phyloP scores from a whole-genome alignment of 2,329 filamentous ascomycete species.

The Dryadomyces quercus-mongolicae region DNA sequence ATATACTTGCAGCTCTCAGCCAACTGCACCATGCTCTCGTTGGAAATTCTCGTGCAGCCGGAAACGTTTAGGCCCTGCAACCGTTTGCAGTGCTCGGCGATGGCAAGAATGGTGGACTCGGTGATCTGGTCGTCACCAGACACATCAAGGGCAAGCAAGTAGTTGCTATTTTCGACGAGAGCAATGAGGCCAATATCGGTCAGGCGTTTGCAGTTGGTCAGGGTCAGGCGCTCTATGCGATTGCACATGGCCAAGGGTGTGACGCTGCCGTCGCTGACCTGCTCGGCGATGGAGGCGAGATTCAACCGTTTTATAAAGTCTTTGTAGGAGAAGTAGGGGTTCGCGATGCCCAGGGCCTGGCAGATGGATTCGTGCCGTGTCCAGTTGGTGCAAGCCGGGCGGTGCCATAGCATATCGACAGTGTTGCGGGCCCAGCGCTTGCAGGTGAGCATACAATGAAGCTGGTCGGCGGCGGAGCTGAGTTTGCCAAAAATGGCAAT shows the following conservation, averaged over 20 bases:
- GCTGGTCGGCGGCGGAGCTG: slow-evolving; percentile 60
- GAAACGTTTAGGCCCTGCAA: slow-evolving; percentile 92
- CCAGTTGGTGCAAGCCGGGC: slow-evolving; percentile 84
- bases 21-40: slow-evolving; percentile 70
- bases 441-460: slow-evolving; percentile 87
- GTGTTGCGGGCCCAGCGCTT: slow-evolving; percentile 87
- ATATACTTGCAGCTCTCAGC: slow-evolving; percentile 75
- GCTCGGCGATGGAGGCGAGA: slow-evolving; percentile 62
- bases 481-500: slow-evolving; percentile 87
- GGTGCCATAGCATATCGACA: slow-evolving; percentile 89
- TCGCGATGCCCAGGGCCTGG: slow-evolving; percentile 55
- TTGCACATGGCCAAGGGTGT: slow-evolving; percentile 73
- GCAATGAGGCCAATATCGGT: slow-evolving; percentile 74
- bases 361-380: slow-evolving; percentile 70
- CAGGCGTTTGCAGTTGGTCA: slow-evolving; percentile 78
- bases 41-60: slow-evolving; percentile 70
- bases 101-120: slow-evolving; percentile 62
- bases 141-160: slow-evolving; percentile 81
- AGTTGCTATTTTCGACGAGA: slow-evolving; percentile 66
- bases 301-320: slow-evolving; percentile 90
- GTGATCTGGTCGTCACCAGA: slow-evolving; percentile 77
- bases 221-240: slow-evolving; percentile 79
- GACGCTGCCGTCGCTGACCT: slow-evolving; percentile 81
- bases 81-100: slow-evolving; percentile 71
- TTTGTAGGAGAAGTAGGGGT: slow-evolving; percentile 80